phyloP scores from a whole-genome alignment of 1,284 basidiomycete genomes.

The Microbotryum silenes-acaulis region DNA sequence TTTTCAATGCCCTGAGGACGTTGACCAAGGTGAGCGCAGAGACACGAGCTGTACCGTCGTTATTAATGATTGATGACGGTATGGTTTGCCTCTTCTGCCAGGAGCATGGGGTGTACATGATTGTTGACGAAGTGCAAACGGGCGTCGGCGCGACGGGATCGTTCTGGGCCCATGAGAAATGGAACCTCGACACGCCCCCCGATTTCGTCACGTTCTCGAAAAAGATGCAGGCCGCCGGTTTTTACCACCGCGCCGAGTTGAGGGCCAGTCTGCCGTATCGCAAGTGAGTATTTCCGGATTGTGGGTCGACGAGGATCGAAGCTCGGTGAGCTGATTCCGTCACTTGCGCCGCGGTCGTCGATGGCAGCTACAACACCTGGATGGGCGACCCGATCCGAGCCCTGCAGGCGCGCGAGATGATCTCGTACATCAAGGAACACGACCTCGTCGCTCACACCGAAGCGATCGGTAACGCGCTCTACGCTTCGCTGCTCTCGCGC shows the following conservation, averaged over 20 bases:
- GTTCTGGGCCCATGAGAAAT: slow-evolving; percentile 53
- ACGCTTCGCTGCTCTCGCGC: slow-evolving; percentile 38
- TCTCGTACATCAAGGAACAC: slow-evolving; percentile 45
- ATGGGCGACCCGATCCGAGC: slow-evolving; percentile 48
- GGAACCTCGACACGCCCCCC: slow-evolving; percentile 45
- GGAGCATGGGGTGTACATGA: slow-evolving; percentile 48
- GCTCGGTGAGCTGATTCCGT: background rate
- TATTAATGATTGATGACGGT: background rate
- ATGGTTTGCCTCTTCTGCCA: background rate
- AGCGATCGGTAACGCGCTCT: slow-evolving; percentile 13
- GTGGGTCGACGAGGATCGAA: slow-evolving; percentile 20
- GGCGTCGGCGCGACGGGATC: slow-evolving; percentile 50
- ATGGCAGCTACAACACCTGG: slow-evolving; percentile 38
- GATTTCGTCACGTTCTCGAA: slow-evolving; percentile 51
- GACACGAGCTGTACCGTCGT: background rate
- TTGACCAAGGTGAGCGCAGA: slow-evolving; percentile 41
- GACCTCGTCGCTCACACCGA: slow-evolving; percentile 35
- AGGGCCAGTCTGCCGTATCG: slow-evolving; percentile 47
- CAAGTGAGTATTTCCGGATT: slow-evolving; percentile 38
- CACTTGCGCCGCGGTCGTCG: too few species aligned
- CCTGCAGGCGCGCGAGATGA: slow-evolving; percentile 48
- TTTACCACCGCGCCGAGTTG: slow-evolving; percentile 49
- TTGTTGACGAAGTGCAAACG: slow-evolving; percentile 49
- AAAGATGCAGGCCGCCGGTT: slow-evolving; percentile 47
- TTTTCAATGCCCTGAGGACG: slow-evolving; percentile 47